A percentile compares a stretch with the other conserved stretches of the same genome.
These are phyloP conservation scores for Boechera stricta DNA, from an alignment of 345 rosid genomes.

Conservation along the genomic window DNA sequence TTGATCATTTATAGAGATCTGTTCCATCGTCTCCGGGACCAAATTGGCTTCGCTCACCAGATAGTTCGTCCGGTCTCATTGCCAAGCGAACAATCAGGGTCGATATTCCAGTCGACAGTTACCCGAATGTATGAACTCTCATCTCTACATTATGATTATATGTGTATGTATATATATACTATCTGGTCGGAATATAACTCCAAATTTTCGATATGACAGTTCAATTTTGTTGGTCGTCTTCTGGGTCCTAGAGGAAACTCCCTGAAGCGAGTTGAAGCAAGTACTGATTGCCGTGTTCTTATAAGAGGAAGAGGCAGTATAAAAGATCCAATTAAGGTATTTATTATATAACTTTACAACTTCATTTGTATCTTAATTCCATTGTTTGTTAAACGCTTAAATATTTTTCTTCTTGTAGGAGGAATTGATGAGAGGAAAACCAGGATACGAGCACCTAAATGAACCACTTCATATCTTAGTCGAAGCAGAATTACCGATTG, in stretches of 20 bases:
- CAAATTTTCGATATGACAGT: slow-evolving; percentile 54
- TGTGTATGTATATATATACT: neutral
- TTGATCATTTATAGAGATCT: slow-evolving; percentile 61
- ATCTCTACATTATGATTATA: neutral
- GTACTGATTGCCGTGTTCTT: slow-evolving; percentile 87
- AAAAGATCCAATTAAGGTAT: slow-evolving; percentile 87
- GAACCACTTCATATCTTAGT: slow-evolving; percentile 95
- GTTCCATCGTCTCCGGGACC: slow-evolving; percentile 69
- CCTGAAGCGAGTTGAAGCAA: slow-evolving; percentile 95
- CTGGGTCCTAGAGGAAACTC: slow-evolving; percentile 99
- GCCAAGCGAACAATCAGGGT: slow-evolving; percentile 87
- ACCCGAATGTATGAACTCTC: slow-evolving; percentile 69
- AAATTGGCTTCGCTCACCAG: slow-evolving; percentile 79
- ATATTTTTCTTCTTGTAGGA: slow-evolving; percentile 57
- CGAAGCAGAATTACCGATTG: slow-evolving; percentile 93
- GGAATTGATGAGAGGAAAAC: slow-evolving; percentile 95
- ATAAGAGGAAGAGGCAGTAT: slow-evolving; percentile 97
- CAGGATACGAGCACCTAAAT: slow-evolving; percentile 93
- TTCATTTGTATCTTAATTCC: neutral
- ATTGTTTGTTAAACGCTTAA: neutral
- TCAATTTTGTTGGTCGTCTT: slow-evolving; percentile 97
- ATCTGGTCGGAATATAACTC: slow-evolving; percentile 28
- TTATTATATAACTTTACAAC: neutral
- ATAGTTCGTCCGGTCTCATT: slow-evolving; percentile 82
- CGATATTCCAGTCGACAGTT: slow-evolving; percentile 92